phyloP scores from a whole-genome alignment of 805 yeast species.

The Metschnikowia noctiluminum region DNA sequence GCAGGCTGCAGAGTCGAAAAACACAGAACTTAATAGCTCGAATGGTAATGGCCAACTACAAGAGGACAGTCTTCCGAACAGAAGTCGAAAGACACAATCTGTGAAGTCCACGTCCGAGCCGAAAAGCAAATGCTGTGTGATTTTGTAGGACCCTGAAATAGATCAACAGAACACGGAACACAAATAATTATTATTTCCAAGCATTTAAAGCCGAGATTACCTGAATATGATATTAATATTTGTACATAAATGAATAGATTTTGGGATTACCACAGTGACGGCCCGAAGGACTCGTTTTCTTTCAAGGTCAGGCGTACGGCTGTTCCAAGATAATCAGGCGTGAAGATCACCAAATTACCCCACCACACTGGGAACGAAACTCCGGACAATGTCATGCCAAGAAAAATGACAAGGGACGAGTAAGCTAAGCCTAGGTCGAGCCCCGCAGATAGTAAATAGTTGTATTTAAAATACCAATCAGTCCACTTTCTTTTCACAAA shows the following conservation, averaged over 20 bases:
- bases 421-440: constrained; percentile 10
- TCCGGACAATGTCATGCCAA: constrained; percentile 8
- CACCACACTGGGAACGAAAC: constrained; percentile 9
- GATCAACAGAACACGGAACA: too few relatives aligned
- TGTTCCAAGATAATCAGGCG: constrained; percentile 9
- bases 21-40: constrained; percentile 1
- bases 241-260: not conserved
- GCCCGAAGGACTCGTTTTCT: constrained; percentile 9
- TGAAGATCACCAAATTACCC: constrained; percentile 9
- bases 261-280: constrained; percentile 7
- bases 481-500: constrained; percentile 7
- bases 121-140: constrained; percentile 18
- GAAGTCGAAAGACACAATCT: constrained; percentile 14
- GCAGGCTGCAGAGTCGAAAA: constrained; percentile 21
- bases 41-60: constrained; percentile 5
- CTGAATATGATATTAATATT: not conserved
- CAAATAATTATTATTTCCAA: too few relatives aligned
- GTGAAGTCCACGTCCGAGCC: constrained; percentile 9
- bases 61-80: constrained; percentile 9
- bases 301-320: constrained; percentile 6
- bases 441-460: constrained; percentile 10
- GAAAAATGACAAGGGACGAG: constrained; percentile 9
- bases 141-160: constrained; percentile 7
- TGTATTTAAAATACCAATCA: constrained; percentile 8
- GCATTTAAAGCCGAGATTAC: too few relatives aligned